Conservation (phyloP, 179 eudicot species). For the Silene coronaria region DNA sequence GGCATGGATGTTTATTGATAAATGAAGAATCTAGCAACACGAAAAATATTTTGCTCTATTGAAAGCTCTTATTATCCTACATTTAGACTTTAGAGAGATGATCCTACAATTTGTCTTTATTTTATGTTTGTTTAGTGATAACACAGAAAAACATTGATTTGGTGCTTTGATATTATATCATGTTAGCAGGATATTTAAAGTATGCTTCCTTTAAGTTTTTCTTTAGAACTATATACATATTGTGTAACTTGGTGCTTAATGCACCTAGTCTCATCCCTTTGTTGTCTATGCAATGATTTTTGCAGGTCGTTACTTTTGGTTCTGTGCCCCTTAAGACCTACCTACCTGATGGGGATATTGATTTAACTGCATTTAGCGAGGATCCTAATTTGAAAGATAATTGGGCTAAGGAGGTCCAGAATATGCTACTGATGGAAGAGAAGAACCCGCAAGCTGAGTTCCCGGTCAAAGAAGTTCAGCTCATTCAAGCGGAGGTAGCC, state of each 20-base stretch:
- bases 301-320: conserved; percentile 86
- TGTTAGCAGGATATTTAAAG: neutral
- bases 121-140: neutral
- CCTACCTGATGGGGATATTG: conserved; percentile 96
- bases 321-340: conserved; percentile 95
- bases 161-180: neutral
- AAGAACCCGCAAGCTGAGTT: conserved; percentile 80
- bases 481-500: conserved; percentile 90
- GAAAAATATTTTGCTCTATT: neutral
- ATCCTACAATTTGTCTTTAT: neutral
- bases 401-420: conserved; percentile 79
- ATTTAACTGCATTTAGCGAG: conserved; percentile 66
- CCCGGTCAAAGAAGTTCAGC: conserved; percentile 87
- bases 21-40: conserved; percentile 1
- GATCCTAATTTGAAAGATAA: conserved; percentile 55
- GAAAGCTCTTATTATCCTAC: neutral
- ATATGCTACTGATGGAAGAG: conserved; percentile 69
- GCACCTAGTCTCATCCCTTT: conserved; percentile 15
- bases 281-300: conserved; percentile 13
- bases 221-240: neutral
- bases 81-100: neutral
- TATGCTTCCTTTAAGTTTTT: conserved; percentile 1
- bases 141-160: neutral
- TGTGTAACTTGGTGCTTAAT: neutral
- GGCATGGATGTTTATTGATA: neutral